These are phyloP conservation scores for Daldinia childiae DNA, from an alignment of 495 filamentous ascomycete genomes.

Conservation along the genomic window DNA sequence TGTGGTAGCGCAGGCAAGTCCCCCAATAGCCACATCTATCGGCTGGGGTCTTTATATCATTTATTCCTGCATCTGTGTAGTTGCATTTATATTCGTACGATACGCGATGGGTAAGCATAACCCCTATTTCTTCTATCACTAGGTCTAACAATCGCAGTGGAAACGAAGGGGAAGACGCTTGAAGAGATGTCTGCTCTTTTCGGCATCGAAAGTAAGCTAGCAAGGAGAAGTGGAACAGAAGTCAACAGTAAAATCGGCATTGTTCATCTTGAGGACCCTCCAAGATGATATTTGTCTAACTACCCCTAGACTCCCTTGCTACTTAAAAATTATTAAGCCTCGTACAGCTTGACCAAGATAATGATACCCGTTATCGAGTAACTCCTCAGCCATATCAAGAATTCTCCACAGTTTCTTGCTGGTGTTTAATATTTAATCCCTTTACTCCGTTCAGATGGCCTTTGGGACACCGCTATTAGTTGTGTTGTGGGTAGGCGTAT, in stretches of 20 bases:
- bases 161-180: conserved; percentile 33
- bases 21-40: conserved; percentile 30
- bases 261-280: background rate
- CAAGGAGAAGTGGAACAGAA: background rate
- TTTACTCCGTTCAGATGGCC: background rate
- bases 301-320: background rate
- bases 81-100: conserved; percentile 38
- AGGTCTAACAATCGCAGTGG: conserved; percentile 17
- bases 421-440: background rate
- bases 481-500: background rate
- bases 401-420: background rate
- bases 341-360: background rate
- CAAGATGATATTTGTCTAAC: background rate
- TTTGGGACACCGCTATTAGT: background rate
- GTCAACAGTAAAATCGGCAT: background rate
- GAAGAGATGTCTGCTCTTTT: conserved; percentile 39
- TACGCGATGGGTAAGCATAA: conserved; percentile 30
- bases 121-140: background rate
- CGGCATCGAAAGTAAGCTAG: conserved; percentile 29
- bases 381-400: background rate
- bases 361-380: background rate
- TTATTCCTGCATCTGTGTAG: conserved; percentile 39
- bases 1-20: conserved; percentile 38
- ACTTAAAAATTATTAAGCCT: background rate
- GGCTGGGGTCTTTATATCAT: conserved; percentile 43